Evolutionary conservation across 257 asterid genomes (phyloP), one percentile per base, ranked within the genome.

Genomic region (Scutellaria galericulata): DNA sequence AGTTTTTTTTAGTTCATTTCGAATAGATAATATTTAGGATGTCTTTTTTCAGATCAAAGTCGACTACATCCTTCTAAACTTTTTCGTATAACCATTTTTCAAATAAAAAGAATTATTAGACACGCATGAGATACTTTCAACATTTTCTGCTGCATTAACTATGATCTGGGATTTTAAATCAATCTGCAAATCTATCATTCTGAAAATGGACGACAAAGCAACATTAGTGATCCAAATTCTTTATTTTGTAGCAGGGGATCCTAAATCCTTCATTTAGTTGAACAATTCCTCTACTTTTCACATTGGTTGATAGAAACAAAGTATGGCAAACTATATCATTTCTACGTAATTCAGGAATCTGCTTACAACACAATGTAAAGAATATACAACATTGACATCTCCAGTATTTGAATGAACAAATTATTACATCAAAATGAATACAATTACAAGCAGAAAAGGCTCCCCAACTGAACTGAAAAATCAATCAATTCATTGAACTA

Each of bases 191-290:
- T 31, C 37, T 3, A 31, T 31, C 37, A 27, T 27, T 27, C 35
- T 18, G 18, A 18, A 18, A 18, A 18, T 18, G 27, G 27, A 24
- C 27, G 2, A 24, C 27, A 24, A 24, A 24, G 27, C 27, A 24
- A 1, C 27, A 24, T 24, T 24, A 24, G 27, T 31, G 37, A 31
- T 31, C 37, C 37, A 31, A 31, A 31, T 4, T 2, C 4, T 31
- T 31, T 4, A 31, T 2, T 31, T 31, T 31, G 84, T 31, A 92
- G 86, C 81, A 90, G 90, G 85, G 73, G 83, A 79, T 70, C 58
- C 84, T 37, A 87, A 71, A 37, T 70, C 78, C 84, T 83, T 90
- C 88, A 92, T 90, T 78, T 83, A 84, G 77, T 86, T 86, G 78
- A 90, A 90, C 47, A 87, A 27, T 41, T 86, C 88, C 84, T 85